phyloP scores from a whole-genome alignment of 1,284 basidiomycete genomes.

The Ganoderma meredithae region DNA sequence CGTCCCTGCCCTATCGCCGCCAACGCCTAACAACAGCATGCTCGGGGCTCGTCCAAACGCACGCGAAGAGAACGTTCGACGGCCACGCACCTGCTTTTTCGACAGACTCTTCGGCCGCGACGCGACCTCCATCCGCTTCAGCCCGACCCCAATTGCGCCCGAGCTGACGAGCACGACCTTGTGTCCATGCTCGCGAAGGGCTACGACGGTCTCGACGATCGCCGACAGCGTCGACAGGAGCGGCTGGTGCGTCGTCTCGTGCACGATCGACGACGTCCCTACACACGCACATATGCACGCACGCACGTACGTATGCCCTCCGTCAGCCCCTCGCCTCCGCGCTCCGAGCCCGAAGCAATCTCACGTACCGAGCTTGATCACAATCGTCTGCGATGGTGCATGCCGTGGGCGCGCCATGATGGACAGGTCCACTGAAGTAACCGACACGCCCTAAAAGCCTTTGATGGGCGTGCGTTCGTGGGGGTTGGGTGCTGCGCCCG shows the following conservation, averaged over 20 bases:
- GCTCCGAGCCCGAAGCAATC: not conserved
- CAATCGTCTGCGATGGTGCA: slow-evolving; percentile 66
- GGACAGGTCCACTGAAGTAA: not conserved
- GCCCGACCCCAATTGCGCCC: slow-evolving; percentile 94
- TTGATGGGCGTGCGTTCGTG: not conserved
- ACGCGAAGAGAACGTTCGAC: not conserved
- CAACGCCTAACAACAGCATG: slow-evolving; percentile 62
- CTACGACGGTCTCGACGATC: slow-evolving; percentile 90
- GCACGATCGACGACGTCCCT: slow-evolving; percentile 96
- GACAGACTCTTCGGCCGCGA: slow-evolving; percentile 85
- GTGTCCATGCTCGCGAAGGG: slow-evolving; percentile 84
- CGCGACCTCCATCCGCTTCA: slow-evolving; percentile 89
- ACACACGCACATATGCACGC: not conserved
- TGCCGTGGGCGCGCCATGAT: slow-evolving; percentile 41
- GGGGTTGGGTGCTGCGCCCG: not conserved
- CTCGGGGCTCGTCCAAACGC: slow-evolving; percentile 3
- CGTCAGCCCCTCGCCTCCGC: slow-evolving; percentile 7
- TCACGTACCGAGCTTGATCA: slow-evolving; percentile 83
- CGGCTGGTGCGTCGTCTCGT: slow-evolving; percentile 89
- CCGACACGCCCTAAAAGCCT: not conserved
- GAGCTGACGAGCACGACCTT: slow-evolving; percentile 96
- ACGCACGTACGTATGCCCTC: slow-evolving; percentile 5
- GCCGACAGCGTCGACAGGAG: slow-evolving; percentile 91
- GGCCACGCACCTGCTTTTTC: slow-evolving; percentile 79
- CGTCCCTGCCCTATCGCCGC: slow-evolving; percentile 97